These are phyloP conservation scores for Pythium rhizo-oryzae DNA, from an alignment of 352 stramenopile species.

Conservation along the genomic window DNA sequence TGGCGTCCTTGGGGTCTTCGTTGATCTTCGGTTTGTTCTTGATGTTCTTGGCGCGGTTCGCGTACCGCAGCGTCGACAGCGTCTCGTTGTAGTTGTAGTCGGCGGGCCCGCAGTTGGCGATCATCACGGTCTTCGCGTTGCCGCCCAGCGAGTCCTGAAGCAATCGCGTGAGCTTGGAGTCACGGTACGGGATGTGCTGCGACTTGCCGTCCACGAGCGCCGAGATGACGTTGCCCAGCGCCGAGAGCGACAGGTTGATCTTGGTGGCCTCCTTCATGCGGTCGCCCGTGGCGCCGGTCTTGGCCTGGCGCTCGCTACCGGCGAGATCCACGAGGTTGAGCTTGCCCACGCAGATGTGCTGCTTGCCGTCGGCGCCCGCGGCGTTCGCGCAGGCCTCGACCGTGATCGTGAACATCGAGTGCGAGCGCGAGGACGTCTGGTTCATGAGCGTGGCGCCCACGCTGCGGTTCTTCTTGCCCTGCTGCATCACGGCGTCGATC, in stretches of 20 bases:
- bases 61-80: slow-evolving; percentile 95
- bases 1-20: slow-evolving; percentile 93
- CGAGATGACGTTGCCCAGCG: slow-evolving; percentile 86
- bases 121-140: slow-evolving; percentile 98
- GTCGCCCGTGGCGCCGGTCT: slow-evolving; percentile 72
- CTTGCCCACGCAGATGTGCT: slow-evolving; percentile 92
- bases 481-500: too few relatives aligned
- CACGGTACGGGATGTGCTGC: slow-evolving; percentile 91
- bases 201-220: slow-evolving; percentile 85
- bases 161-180: slow-evolving; percentile 97
- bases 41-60: slow-evolving; percentile 99
- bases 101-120: slow-evolving; percentile 94
- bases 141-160: slow-evolving; percentile 97
- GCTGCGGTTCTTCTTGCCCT: too few relatives aligned
- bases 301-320: slow-evolving; percentile 70
- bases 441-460: too few relatives aligned
- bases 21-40: slow-evolving; percentile 98
- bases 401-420: too few relatives aligned
- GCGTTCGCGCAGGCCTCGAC: too few relatives aligned
- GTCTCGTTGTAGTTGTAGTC: slow-evolving; percentile 98
- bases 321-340: slow-evolving; percentile 93
- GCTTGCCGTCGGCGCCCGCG: too few relatives aligned
- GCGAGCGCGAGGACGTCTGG: too few relatives aligned
- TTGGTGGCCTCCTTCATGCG: slow-evolving; percentile 80
- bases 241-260: slow-evolving; percentile 77